Percentiles rank a stretch among this genome's conserved stretches.
Conservation (phyloP, 805 yeast species). For the Barnettozyma sucrosica region DNA sequence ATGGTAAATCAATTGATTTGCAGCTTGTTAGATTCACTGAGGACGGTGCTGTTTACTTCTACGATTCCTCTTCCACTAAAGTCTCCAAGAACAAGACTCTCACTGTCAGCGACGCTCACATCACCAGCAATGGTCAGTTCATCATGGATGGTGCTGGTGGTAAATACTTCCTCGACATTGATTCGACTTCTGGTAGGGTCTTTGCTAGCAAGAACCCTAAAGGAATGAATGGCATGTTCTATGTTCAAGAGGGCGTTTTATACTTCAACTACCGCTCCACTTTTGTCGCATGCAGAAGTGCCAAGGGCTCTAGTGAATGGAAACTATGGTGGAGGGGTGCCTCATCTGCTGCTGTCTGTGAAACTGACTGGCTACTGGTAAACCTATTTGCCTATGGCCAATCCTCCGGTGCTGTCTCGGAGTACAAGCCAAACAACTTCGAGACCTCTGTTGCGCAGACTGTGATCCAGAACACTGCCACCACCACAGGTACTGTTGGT, state of each 20-base stretch:
- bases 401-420: slow-evolving; percentile 7
- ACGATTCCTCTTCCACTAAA: slow-evolving; percentile 5
- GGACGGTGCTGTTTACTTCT: slow-evolving; percentile 15
- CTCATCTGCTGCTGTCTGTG: slow-evolving; percentile 15
- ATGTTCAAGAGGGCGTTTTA: slow-evolving; percentile 8
- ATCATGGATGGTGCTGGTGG: slow-evolving; percentile 1
- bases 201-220: slow-evolving; percentile 4
- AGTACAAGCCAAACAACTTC: slow-evolving; percentile 15
- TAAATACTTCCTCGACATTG: slow-evolving; percentile 10
- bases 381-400: slow-evolving; percentile 12
- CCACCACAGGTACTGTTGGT: slow-evolving; percentile 15
- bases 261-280: slow-evolving; percentile 18
- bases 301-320: slow-evolving; percentile 8
- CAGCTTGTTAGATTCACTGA: slow-evolving; percentile 12
- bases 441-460: slow-evolving; percentile 18
- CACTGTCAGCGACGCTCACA: slow-evolving; percentile 10
- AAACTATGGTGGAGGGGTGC: slow-evolving; percentile 23
- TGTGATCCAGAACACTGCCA: slow-evolving; percentile 17
- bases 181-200: slow-evolving; percentile 13
- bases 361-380: slow-evolving; percentile 18
- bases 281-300: slow-evolving; percentile 19
- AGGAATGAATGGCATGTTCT: slow-evolving; percentile 14
- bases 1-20: slow-evolving; percentile 16
- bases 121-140: slow-evolving; percentile 14
- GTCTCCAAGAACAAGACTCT: slow-evolving; percentile 5